phyloP scores from a whole-genome alignment of 495 filamentous ascomycete genomes.

The Talaromyces adpressus region DNA sequence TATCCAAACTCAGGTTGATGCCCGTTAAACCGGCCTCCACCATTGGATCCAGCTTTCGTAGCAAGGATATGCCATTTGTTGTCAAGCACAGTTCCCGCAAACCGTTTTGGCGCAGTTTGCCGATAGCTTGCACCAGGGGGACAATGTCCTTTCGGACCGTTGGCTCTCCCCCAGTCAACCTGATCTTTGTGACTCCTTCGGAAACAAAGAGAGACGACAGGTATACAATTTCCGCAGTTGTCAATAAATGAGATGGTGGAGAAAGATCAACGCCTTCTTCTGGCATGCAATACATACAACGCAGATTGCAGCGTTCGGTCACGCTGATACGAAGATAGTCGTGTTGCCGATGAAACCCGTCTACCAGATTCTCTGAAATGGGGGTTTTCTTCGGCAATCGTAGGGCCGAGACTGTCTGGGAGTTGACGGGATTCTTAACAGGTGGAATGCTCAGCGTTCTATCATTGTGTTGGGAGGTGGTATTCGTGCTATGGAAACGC shows the following conservation, averaged over 20 bases:
- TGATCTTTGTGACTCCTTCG: conserved; percentile 94
- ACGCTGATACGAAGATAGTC: conserved; percentile 93
- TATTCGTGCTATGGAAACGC: too few species aligned
- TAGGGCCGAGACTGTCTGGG: too few species aligned
- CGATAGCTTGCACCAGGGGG: conserved; percentile 81
- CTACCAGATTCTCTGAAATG: conserved; percentile 87
- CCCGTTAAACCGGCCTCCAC: conserved; percentile 88
- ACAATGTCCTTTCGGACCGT: conserved; percentile 88
- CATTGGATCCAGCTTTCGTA: conserved; percentile 87
- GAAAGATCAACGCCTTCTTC: conserved; percentile 89
- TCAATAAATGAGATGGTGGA: conserved; percentile 69
- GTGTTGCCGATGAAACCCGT: conserved; percentile 82
- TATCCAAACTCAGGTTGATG: conserved; percentile 89
- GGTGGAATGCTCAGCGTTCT: too few species aligned
- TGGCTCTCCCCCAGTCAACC: conserved; percentile 90
- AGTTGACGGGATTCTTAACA: too few species aligned
- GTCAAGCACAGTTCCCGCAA: conserved; percentile 83
- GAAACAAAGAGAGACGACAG: conserved; percentile 85
- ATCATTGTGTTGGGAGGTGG: too few species aligned
- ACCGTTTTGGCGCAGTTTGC: conserved; percentile 65
- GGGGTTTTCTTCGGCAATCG: conserved; percentile 46
- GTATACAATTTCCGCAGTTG: conserved; percentile 85
- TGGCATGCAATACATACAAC: conserved; percentile 94
- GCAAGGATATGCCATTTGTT: conserved; percentile 83
- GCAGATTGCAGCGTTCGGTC: conserved; percentile 90